phyloP scores from a whole-genome alignment of 2,329 filamentous ascomycete species.

The Pseudogymnoascus sp. region DNA sequence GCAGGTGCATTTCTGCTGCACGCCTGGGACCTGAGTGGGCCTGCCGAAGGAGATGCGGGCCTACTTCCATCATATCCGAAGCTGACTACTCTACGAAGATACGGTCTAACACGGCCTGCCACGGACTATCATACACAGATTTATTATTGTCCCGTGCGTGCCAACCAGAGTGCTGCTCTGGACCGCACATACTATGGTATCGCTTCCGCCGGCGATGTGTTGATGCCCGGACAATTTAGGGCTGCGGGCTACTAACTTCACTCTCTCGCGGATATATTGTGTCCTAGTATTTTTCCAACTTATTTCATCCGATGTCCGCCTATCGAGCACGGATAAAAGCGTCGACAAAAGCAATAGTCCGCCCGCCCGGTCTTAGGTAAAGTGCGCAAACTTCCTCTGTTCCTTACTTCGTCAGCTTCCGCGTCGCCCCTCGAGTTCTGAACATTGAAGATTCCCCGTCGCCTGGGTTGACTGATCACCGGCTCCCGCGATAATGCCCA shows the following conservation, averaged over 20 bases:
- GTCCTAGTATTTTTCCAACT: neutral
- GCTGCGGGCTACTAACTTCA: neutral
- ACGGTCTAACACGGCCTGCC: too few species aligned
- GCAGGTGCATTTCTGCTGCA: neutral
- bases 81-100: neutral
- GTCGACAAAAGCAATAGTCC: neutral
- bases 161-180: neutral
- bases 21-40: neutral
- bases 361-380: neutral
- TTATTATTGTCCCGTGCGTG: neutral
- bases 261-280: neutral
- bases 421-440: neutral
- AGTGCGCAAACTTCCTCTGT: neutral
- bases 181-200: neutral
- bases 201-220: neutral
- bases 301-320: neutral
- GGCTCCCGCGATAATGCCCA: neutral
- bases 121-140: neutral
- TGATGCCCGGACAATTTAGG: neutral
- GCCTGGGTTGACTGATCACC: neutral
- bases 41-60: conserved; percentile 7
- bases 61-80: conserved; percentile 7
- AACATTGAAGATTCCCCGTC: neutral
- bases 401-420: neutral
- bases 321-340: neutral